Conservation (phyloP, 2,329 filamentous ascomycete genomes). For the Sphaerostilbella broomeana region DNA sequence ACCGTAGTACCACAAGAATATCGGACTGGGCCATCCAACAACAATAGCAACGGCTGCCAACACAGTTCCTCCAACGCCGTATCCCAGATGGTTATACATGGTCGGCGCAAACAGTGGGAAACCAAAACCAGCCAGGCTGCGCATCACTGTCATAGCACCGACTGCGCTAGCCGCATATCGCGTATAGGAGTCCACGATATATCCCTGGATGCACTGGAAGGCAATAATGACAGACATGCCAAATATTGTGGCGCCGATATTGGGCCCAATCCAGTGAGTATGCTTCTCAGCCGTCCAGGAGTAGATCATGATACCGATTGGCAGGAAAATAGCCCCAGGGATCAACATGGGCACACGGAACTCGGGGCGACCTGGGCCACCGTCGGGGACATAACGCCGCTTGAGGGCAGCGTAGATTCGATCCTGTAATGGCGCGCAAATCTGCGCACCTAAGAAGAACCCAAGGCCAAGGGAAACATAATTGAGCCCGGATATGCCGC, state of each 20-base stretch:
- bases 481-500: constrained; percentile 36
- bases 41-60: constrained; percentile 37
- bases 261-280: constrained; percentile 40
- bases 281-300: constrained; percentile 38
- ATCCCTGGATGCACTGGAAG: constrained; percentile 41
- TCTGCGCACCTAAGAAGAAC: constrained; percentile 26
- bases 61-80: constrained; percentile 37
- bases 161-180: constrained; percentile 40
- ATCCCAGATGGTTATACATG: constrained; percentile 38
- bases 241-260: constrained; percentile 36
- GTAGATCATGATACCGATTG: constrained; percentile 39
- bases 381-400: constrained; percentile 30
- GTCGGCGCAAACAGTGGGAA: constrained; percentile 45
- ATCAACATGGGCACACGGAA: constrained; percentile 38
- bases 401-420: constrained; percentile 38
- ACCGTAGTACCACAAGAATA: constrained; percentile 40
- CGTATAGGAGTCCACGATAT: constrained; percentile 42
- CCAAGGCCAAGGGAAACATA: constrained; percentile 26
- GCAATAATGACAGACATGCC: constrained; percentile 33
- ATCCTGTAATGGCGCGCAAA: constrained; percentile 40
- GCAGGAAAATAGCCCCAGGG: constrained; percentile 34
- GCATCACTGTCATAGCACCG: constrained; percentile 37
- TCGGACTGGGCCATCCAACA: constrained; percentile 35
- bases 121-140: constrained; percentile 43
- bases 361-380: constrained; percentile 33